Evolutionary conservation across 768 basidiomycete genomes (phyloP), one percentile per base, ranked within the genome.

Genomic region (Pleurotus cornucopiae): DNA sequence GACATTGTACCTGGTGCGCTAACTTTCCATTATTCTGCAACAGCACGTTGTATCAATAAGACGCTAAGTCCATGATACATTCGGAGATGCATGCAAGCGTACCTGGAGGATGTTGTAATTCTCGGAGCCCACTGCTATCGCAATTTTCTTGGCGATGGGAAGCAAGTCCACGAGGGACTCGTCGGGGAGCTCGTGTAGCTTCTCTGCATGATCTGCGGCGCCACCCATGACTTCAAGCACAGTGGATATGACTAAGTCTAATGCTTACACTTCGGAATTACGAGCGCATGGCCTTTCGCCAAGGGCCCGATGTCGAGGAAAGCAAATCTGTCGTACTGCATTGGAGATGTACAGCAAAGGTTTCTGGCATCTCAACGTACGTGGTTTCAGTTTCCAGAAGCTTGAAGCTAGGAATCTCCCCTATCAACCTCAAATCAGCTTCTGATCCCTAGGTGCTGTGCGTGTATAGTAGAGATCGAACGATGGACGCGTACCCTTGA

Each of bases 231-330:
- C 25, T 39, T 20, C 12, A 1, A 14, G 40, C 21, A 41, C n/a
- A 38, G 16, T 11, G 34, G 47, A 26, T 39, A 13, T 25, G 34
- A 12, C 38, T 5, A 18, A 26, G 48, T 12, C 16, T 18, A 34
- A 44, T 13, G 58, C 70, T 69, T 57, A 96, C 95, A 86, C 77
- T 98, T 99, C 2, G 96, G 96, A 60, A 99, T 91, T 53, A 98
- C 76, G 37, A 98, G 80, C 11, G 91, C 83, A 71, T 99, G 94
- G 3, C 96, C 96, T 64, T 81, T 85, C n/a, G 93, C 79, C 20
- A 98, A 73, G 6, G 96, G 95, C 1, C 86, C 86, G 59, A 99
- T 91, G 62, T 98, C 97, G 61, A 99, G 83, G 76, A 99, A 98
- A 0, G 96, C 84, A 66, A 75, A 88, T 12, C 90, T 92, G 64